A percentile compares a stretch with the other conserved stretches of the same genome.
Conservation (phyloP, 2,329 filamentous ascomycete genomes). For the Trichothecium sympodiale region DNA sequence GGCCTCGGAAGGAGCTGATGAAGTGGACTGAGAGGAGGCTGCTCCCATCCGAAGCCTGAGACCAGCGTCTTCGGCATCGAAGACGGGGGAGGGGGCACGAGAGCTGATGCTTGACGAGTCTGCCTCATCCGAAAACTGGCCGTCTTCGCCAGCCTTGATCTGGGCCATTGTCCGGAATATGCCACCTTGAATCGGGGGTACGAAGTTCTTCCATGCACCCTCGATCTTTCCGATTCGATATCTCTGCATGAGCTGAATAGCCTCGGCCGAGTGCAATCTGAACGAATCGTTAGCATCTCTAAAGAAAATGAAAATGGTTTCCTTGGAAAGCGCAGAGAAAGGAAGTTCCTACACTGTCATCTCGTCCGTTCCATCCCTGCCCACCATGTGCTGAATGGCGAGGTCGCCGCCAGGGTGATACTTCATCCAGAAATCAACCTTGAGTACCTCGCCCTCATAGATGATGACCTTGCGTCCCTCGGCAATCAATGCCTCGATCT, state of each 20-base stretch:
- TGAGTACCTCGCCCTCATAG: conserved; percentile 69
- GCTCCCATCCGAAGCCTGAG: conserved; percentile 18
- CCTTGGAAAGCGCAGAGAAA: conserved; percentile 3
- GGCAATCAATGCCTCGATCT: conserved; percentile 65
- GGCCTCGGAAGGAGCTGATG: neutral
- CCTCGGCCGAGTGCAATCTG: conserved; percentile 73
- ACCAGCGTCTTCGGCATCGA: conserved; percentile 24
- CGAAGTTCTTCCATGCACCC: conserved; percentile 76
- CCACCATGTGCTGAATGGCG: conserved; percentile 65
- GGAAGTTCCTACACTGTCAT: conserved; percentile 64
- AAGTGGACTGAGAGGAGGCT: neutral
- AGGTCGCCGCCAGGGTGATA: conserved; percentile 91
- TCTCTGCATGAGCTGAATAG: conserved; percentile 45
- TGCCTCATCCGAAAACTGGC: conserved; percentile 9
- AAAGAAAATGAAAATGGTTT: neutral
- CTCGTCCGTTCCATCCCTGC: conserved; percentile 24
- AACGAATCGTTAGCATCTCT: conserved; percentile 7
- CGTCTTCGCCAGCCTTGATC: conserved; percentile 15
- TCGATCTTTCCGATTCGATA: conserved; percentile 79
- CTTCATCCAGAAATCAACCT: conserved; percentile 76
- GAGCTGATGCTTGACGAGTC: conserved; percentile 39
- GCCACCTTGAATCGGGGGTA: conserved; percentile 86
- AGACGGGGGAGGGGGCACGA: conserved; percentile 35
- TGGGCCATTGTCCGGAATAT: conserved; percentile 46
- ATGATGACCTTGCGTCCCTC: conserved; percentile 73